Base-by-base conservation (phyloP, 768 basidiomycete genomes). In the Steccherinum ochraceum region DNA sequence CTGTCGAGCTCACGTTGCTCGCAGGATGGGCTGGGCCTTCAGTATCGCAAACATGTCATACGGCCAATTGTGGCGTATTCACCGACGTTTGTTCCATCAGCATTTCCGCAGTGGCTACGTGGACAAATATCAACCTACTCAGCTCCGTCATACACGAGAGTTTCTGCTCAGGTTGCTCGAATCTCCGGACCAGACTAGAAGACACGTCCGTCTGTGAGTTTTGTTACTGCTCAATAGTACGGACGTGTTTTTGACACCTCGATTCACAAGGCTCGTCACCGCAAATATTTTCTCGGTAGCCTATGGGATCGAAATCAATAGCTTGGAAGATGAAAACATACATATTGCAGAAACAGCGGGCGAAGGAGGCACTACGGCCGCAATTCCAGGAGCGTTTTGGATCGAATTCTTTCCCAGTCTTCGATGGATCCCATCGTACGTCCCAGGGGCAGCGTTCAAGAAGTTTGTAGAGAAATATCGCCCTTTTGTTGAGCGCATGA, bases 21-120 rank as follows among this genome's bases (percentile, higher is more conserved):
- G 12, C 23, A 52, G n/a, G 5, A 39, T 30, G 19, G 20, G 35
- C 7, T 55, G 54, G 54, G 30, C 23, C 10, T 42, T 26, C 23
- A 51, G 51, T 21, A 19, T 55, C 19, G 54, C 43, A 3, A 12
- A 51, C 45, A 41, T 51, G 45, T 45, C 45, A 4, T 55, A 55
- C 24, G 49, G 50, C 12, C 16, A 18, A n/a, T 4, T 10, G 27
- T 55, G 54, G 54, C 45, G 54, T 2, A 19, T 12, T 13, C 30
- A 24, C 18, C 50, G 54, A 2, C 10, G 46, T 3, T 16, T 26
- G 24, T 48, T 55, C 21, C 54, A 55, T 30, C 45, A 52, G 24
- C 30, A 55, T 23, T 55, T 55, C 26, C 11, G 48, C 19, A 39
- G 12, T 7, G 3, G 10, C 16, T 45, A 25, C 2, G 35, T 40